Conservation (phyloP, 2,329 filamentous ascomycete species). For the Trichocomaceae sp. region DNA sequence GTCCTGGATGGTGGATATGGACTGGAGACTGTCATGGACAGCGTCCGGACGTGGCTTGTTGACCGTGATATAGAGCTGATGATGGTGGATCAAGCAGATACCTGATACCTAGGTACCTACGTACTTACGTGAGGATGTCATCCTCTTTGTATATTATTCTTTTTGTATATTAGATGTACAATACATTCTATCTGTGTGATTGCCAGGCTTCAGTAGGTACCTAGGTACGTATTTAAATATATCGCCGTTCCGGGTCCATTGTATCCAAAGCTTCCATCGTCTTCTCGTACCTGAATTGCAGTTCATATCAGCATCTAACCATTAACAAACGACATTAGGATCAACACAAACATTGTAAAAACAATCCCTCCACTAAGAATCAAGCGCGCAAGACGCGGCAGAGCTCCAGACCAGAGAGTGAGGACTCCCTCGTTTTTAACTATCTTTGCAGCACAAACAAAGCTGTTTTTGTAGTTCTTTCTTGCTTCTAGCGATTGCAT, state of each 20-base stretch:
- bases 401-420: conserved; percentile 89
- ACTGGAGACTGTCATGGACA: conserved; percentile 69
- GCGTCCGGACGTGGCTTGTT: conserved; percentile 68
- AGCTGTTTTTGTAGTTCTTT: conserved; percentile 74
- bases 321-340: background rate
- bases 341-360: conserved; percentile 68
- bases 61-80: conserved; percentile 68
- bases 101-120: too few species aligned
- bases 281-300: conserved; percentile 68
- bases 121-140: too few species aligned
- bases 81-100: conserved; percentile 52
- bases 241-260: conserved; percentile 75
- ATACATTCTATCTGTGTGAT: conserved; percentile 7
- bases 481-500: conserved; percentile 95
- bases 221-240: conserved; percentile 51
- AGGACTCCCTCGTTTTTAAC: conserved; percentile 81
- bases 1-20: conserved; percentile 70
- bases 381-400: conserved; percentile 75
- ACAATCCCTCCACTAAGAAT: conserved; percentile 94
- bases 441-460: conserved; percentile 74
- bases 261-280: conserved; percentile 78
- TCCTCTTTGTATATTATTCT: conserved; percentile 10
- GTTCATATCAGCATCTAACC: conserved; percentile 7
- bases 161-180: conserved; percentile 12
- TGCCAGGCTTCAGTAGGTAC: too few species aligned